Base-by-base conservation (phyloP, 331 rosid genomes). In the Rosa hybrid region DNA sequence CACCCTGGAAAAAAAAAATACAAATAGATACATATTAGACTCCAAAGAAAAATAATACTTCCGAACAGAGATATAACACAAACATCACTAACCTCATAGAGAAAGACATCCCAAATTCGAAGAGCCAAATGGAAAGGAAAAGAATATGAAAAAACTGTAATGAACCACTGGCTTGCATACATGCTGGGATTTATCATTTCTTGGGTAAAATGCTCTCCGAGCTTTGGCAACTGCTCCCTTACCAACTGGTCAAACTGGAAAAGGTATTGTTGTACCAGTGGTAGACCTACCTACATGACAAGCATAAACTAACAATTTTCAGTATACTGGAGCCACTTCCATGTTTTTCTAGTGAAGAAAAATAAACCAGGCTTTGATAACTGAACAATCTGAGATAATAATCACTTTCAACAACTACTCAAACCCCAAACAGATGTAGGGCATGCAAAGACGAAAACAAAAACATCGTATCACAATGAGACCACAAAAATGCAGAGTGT, bases 91-190 rank as follows among this genome's bases (percentile, higher is more conserved):
- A 95, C 98, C 99, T 93, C 99, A 7, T 34, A 84, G 53, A 96
- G 94, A 89, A 96, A 96, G 65, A 96, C 99, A 81, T 96, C 99
- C 99, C 99, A 96, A 67, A 96, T 96, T 85, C 99, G 92, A 77
- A 96, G 97, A 84, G 98, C 98, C 84, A 96, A 85, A 85, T 91
- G 98, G 88, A 96, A 96, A 1, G 99, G 99, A 85, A 96, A 93
- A 74, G 99, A 96, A 86, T 96, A 93, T 51, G 99, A 91, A 88
- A 96, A 96, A 80, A 96, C 98, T 27, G 99, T 96, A 65, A 96
- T 96, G 86, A 96, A 96, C 99, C 99, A 96, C 82, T 96, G 99
- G 86, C 99, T 96, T 64, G 98, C 99, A 77, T 96, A 96, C 99
- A 96, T 96, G 91, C 98, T 96, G 51, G 99, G 99, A 88, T 93